phyloP scores from a whole-genome alignment of 371 early-diverging fungal genomes.

The Saksenaea oblongispora region DNA sequence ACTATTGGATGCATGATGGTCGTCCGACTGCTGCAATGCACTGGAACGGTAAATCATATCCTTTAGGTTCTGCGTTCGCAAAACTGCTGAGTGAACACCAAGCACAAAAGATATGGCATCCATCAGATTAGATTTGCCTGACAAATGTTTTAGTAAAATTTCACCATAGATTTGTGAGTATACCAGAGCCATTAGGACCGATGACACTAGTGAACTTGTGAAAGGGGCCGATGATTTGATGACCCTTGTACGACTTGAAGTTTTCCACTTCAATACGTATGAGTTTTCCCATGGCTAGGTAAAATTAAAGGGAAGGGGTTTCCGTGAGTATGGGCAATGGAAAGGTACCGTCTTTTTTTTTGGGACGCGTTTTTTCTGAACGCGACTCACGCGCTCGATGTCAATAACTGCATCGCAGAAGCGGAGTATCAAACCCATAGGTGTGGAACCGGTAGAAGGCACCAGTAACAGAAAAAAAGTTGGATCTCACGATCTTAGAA shows the following conservation, averaged over 20 bases:
- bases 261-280: constrained; percentile 94
- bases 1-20: constrained; percentile 1
- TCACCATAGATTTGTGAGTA: neutral
- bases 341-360: neutral
- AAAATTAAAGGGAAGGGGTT: neutral
- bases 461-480: too few species aligned
- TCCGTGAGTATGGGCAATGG: neutral
- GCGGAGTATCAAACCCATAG: neutral
- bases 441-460: neutral
- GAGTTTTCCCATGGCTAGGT: constrained; percentile 72
- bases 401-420: neutral
- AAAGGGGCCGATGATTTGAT: constrained; percentile 94
- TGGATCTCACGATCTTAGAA: too few species aligned
- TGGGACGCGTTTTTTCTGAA: neutral
- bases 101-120: constrained; percentile 99
- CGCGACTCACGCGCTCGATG: neutral
- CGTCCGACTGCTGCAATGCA: constrained; percentile 31
- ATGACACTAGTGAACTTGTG: constrained; percentile 96
- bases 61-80: constrained; percentile 85
- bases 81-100: constrained; percentile 85
- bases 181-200: constrained; percentile 99
- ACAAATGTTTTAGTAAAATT: neutral
- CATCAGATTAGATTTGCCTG: constrained; percentile 98
- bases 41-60: constrained; percentile 91
- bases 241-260: constrained; percentile 99